Conservation (phyloP, 2,329 filamentous ascomycete species). For the Cladosporium cucumerinum region DNA sequence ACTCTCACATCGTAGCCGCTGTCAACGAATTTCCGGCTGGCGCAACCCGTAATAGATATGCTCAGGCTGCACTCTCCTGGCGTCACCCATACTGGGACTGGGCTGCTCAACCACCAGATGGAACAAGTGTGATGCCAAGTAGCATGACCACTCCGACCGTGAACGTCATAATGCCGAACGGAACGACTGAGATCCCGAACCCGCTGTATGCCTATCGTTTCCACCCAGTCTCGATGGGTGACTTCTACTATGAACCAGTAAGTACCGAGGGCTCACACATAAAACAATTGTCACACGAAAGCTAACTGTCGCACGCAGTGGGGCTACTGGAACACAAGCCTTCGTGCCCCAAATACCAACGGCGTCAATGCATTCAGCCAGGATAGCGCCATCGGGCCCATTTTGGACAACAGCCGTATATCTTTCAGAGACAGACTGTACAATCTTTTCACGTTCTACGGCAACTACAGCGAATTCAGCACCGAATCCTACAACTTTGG, state of each 20-base stretch:
- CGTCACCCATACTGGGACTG: conserved; percentile 50
- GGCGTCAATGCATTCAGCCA: conserved; percentile 52
- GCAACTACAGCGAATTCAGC: conserved; percentile 65
- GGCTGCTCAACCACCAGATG: conserved; percentile 38
- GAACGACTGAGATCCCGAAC: conserved; percentile 33
- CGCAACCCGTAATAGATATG: conserved; percentile 38
- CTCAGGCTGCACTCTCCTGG: conserved; percentile 39
- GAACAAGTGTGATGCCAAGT: conserved; percentile 36
- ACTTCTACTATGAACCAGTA: conserved; percentile 60
- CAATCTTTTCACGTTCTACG: conserved; percentile 64
- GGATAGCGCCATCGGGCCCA: conserved; percentile 54
- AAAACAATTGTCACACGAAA: background rate
- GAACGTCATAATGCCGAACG: conserved; percentile 33
- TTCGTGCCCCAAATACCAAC: conserved; percentile 52
- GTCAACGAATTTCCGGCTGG: conserved; percentile 41
- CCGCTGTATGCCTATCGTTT: conserved; percentile 36
- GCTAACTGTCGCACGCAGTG: conserved; percentile 44
- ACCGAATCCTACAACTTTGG: conserved; percentile 59
- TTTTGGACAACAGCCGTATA: conserved; percentile 52
- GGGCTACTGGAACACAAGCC: conserved; percentile 57
- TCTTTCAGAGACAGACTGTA: conserved; percentile 61
- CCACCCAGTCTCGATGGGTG: conserved; percentile 54
- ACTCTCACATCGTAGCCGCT: conserved; percentile 39
- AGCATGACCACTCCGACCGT: conserved; percentile 41
- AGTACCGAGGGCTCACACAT: conserved; percentile 30